phyloP scores from a whole-genome alignment of 2,329 filamentous ascomycete species.

The Penicillium sp. region DNA sequence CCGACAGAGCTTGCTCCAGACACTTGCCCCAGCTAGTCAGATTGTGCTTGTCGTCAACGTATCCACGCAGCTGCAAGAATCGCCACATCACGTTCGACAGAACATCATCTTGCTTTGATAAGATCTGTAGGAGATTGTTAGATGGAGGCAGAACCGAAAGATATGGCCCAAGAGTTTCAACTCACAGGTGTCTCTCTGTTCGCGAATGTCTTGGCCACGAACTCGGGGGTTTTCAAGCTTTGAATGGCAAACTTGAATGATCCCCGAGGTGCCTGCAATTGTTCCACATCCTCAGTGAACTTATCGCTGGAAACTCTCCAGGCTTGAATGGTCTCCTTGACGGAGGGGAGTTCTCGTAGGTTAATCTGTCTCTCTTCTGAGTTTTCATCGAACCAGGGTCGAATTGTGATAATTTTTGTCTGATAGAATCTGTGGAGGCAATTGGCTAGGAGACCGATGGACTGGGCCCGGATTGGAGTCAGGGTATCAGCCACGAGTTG shows the following conservation, averaged over 20 bases:
- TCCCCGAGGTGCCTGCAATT: conserved; percentile 36
- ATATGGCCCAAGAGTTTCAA: background rate
- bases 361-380: conserved; percentile 68
- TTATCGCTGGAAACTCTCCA: conserved; percentile 73
- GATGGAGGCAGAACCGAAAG: conserved; percentile 10
- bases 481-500: conserved; percentile 76
- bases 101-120: conserved; percentile 71
- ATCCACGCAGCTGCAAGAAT: conserved; percentile 86
- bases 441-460: conserved; percentile 76
- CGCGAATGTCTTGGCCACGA: conserved; percentile 69
- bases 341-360: conserved; percentile 59
- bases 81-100: conserved; percentile 79
- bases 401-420: conserved; percentile 75
- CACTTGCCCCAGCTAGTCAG: conserved; percentile 84
- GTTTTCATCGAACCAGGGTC: conserved; percentile 81
- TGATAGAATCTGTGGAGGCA: conserved; percentile 82
- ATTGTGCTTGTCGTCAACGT: conserved; percentile 75
- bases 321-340: conserved; percentile 57
- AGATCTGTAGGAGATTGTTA: conserved; percentile 36
- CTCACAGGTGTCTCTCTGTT: conserved; percentile 54
- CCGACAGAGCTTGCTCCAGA: conserved; percentile 69
- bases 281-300: conserved; percentile 49
- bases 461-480: conserved; percentile 72
- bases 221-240: conserved; percentile 69
- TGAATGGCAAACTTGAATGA: conserved; percentile 55